Base-by-base conservation (phyloP, 371 early-diverging fungal species). In the Mucor ambiguus region DNA sequence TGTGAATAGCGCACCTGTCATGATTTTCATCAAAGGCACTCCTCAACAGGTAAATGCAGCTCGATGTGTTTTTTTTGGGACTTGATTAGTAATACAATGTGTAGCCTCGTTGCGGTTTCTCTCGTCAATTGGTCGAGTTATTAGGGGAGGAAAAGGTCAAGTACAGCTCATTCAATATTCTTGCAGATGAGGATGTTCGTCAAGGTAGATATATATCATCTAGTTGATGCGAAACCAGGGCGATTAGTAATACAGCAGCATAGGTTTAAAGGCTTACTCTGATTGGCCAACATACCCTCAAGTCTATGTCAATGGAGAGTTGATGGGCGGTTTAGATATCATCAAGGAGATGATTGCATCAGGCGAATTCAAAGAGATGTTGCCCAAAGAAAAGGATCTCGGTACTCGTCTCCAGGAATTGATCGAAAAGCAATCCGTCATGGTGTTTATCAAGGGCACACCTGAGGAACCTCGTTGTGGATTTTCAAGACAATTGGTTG, bases 361-460 rank as follows among this genome's bases (percentile, higher is more conserved):
- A 8, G 93, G 92, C 22, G 96, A 95, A 70, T 89, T 95, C 72
- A 80, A 87, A 49, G 83, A 78, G 22, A 69, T 92, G 68, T 68
- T 78, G 41, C 72, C 66, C 14, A 80, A 86, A 58, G 90, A 90
- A 69, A 90, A 91, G 71, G 90, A 91, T 67, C 78, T 95, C 41
- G 83, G 87, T 65, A 86, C 86, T 3, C 86, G 90, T 30, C 83
- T 94, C 58, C 86, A 87, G 54, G 88, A 87, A 56, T 80, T 94
- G 24, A 84, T 90, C 43, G 76, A 84, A 64, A 85, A 87, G 58
- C 85, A 87, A 14, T 79, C 86, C 14, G 87, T 95, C 18, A 89
- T 93, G 89, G 81, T 95, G n/a, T 97, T 99, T 77, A 98, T 99
- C 72, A 99, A 98, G 79, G 99, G 99, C 35, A 89, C 89, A 38